These are phyloP conservation scores for Calycina marina DNA, from an alignment of 2,329 filamentous ascomycete species.

Conservation along the genomic window DNA sequence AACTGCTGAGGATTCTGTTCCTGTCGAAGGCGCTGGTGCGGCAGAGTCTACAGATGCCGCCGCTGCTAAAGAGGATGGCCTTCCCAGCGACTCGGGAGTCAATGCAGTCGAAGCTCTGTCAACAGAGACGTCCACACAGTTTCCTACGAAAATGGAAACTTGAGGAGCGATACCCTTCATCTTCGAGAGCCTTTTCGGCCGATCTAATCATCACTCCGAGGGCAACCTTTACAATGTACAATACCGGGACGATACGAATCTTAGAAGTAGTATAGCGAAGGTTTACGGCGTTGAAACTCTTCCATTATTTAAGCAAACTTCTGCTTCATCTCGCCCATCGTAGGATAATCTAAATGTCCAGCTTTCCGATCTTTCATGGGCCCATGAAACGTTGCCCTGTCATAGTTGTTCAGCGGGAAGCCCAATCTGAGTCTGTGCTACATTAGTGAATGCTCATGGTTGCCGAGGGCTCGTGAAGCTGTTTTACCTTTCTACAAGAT, in stretches of 20 bases:
- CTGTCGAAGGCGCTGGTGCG: slow-evolving; percentile 5
- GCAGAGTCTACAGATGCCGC: too few species aligned
- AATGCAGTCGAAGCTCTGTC: background rate
- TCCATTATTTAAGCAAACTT: too few species aligned
- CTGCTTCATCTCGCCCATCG: slow-evolving; percentile 9
- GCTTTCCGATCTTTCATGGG: slow-evolving; percentile 23
- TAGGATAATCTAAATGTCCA: slow-evolving; percentile 26
- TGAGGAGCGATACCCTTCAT: background rate
- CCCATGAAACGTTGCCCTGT: slow-evolving; percentile 30
- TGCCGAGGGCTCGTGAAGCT: background rate
- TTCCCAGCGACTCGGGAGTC: background rate
- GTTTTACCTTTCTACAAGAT: slow-evolving; percentile 26
- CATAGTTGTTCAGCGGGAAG: slow-evolving; percentile 27
- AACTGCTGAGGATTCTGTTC: too few species aligned
- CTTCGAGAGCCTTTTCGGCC: background rate
- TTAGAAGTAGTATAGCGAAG: background rate
- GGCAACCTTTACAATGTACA: too few species aligned
- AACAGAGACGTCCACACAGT: slow-evolving; percentile 2
- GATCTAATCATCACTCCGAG: too few species aligned
- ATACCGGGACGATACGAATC: too few species aligned
- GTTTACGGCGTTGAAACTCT: background rate
- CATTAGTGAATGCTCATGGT: background rate
- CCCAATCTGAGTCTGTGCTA: slow-evolving; percentile 25
- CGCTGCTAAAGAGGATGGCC: background rate
- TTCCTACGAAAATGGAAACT: background rate